Evolutionary conservation across 352 stramenopile species (phyloP).

Genomic region (Achlya hypogyna): DNA sequence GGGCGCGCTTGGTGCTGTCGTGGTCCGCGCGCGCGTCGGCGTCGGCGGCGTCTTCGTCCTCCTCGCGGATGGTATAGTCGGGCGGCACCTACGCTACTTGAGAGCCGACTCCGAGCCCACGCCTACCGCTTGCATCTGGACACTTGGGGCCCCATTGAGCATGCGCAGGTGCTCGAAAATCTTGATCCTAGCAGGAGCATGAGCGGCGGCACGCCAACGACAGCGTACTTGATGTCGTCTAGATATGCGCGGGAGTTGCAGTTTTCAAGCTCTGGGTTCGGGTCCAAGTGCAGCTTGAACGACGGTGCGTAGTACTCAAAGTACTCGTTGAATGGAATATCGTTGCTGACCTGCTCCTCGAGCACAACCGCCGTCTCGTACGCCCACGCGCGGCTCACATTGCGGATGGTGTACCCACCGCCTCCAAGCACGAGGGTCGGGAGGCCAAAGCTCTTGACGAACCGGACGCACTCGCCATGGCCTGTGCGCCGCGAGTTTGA

Average conservation of each 20-base stretch:
- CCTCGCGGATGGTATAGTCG: constrained; percentile 60
- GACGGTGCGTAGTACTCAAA: constrained; percentile 79
- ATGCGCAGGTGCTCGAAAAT: constrained; percentile 78
- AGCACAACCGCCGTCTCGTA: constrained; percentile 96
- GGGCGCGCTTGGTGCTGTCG: constrained; percentile 47
- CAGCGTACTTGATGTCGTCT: constrained; percentile 68
- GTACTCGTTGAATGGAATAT: constrained; percentile 80
- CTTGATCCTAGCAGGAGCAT: constrained; percentile 53
- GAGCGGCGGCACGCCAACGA: constrained; percentile 12
- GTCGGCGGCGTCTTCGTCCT: constrained; percentile 67
- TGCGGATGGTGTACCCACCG: constrained; percentile 80
- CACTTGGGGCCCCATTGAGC: constrained; percentile 61
- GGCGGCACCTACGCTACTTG: constrained; percentile 29
- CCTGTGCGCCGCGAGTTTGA: too few relatives aligned
- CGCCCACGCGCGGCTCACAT: constrained; percentile 90
- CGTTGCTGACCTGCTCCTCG: constrained; percentile 66
- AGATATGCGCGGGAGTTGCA: constrained; percentile 77
- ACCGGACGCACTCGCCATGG: constrained; percentile 75
- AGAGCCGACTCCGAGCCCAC: too few relatives aligned
- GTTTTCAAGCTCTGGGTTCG: constrained; percentile 68
- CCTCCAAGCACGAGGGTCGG: constrained; percentile 77
- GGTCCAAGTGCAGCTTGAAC: constrained; percentile 81
- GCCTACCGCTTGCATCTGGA: constrained; percentile 70
- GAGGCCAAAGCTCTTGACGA: constrained; percentile 81
- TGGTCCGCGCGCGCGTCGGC: constrained; percentile 60